phyloP scores from a whole-genome alignment of 2,329 filamentous ascomycete species.

The Curvularia sp. region DNA sequence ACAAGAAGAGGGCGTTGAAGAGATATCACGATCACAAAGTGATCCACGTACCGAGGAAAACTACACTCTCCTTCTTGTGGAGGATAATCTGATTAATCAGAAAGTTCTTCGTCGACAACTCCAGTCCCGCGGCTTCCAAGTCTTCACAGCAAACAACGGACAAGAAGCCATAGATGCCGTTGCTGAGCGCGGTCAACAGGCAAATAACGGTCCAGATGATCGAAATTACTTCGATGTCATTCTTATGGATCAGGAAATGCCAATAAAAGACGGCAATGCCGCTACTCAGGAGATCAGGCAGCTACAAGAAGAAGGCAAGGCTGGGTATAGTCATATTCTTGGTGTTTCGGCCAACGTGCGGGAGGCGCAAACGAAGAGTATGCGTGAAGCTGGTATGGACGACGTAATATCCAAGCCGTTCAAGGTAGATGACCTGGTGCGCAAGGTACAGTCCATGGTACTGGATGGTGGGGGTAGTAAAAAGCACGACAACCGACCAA shows the following conservation, averaged over 20 bases:
- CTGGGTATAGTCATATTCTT: constrained; percentile 45
- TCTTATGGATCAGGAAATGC: constrained; percentile 57
- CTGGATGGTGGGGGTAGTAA: constrained; percentile 16
- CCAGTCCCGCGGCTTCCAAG: constrained; percentile 53
- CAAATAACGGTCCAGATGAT: constrained; percentile 18
- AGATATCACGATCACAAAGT: constrained; percentile 31
- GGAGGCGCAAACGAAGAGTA: constrained; percentile 42
- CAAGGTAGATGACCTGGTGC: constrained; percentile 47
- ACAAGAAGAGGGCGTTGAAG: constrained; percentile 28
- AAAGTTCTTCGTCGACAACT: constrained; percentile 59
- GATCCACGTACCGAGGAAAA: constrained; percentile 24
- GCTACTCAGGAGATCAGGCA: constrained; percentile 51
- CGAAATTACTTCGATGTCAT: constrained; percentile 51
- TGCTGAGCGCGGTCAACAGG: constrained; percentile 32
- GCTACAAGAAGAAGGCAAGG: constrained; percentile 44
- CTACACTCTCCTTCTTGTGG: constrained; percentile 52
- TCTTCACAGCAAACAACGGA: constrained; percentile 54
- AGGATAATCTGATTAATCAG: constrained; percentile 59
- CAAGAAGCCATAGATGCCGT: constrained; percentile 54
- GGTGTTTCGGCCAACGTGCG: constrained; percentile 51
- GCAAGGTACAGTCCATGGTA: constrained; percentile 36
- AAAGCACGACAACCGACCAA: constrained; percentile 14
- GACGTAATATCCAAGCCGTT: constrained; percentile 51
- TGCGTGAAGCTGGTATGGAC: constrained; percentile 49
- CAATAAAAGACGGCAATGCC: constrained; percentile 53